These are phyloP conservation scores for Novymonas esmeraldas DNA, from an alignment of 208 protist species.

Conservation along the genomic window DNA sequence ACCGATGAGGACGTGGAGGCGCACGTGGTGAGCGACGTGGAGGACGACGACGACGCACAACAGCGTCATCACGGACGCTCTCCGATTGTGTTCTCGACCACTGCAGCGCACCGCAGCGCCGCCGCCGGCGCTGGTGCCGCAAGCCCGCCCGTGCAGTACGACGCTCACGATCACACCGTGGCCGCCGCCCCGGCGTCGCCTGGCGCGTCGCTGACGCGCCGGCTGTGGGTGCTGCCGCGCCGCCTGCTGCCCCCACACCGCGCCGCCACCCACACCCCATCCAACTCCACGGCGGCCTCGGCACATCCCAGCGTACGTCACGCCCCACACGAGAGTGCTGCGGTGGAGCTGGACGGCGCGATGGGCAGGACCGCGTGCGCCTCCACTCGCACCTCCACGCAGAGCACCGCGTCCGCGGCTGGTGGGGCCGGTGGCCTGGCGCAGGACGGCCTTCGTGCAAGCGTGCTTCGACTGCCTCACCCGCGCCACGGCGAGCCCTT, in stretches of 20 bases:
- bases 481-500: slow-evolving; percentile 61
- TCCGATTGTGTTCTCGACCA: no score
- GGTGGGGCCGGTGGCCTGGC: no score
- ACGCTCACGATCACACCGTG: slow-evolving; percentile 19
- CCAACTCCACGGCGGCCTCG: no score
- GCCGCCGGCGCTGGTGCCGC: no score
- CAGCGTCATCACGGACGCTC: no score
- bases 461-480: slow-evolving; percentile 55
- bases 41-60: no score
- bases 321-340: background rate
- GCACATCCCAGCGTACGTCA: background rate
- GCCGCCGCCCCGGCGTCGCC: background rate
- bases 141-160: slow-evolving; percentile 11
- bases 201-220: background rate
- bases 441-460: background rate
- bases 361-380: background rate
- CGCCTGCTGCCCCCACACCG: background rate
- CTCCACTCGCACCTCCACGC: slow-evolving; percentile 16
- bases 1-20: no score
- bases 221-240: slow-evolving; percentile 27
- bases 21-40: no score
- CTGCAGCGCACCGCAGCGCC: background rate
- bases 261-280: background rate
- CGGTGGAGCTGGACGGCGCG: background rate
- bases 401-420: slow-evolving; percentile 9